These are phyloP conservation scores for Leishmania tropica DNA, from an alignment of 208 protist genomes.

Conservation along the genomic window DNA sequence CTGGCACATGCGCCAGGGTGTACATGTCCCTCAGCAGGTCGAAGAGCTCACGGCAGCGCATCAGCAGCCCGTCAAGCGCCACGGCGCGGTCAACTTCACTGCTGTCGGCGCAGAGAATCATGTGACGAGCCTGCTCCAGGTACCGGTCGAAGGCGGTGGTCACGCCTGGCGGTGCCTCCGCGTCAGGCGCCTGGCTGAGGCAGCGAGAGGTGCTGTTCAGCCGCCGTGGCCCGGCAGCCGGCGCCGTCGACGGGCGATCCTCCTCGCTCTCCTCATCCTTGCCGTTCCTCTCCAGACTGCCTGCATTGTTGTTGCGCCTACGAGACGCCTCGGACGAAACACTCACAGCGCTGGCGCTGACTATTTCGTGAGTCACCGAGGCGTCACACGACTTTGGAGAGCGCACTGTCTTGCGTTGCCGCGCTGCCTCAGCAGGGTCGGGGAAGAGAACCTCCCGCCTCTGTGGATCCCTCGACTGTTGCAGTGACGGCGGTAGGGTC, in stretches of 20 bases:
- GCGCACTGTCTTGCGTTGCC: not conserved
- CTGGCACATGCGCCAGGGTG: slow-evolving; percentile 3
- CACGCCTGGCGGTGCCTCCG: slow-evolving; percentile 4
- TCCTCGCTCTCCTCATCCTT: not conserved
- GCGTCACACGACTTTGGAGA: slow-evolving; percentile 1
- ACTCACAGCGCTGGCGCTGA: slow-evolving; percentile 1
- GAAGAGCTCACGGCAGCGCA: slow-evolving; percentile 27
- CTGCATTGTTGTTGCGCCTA: not conserved
- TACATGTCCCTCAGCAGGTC: slow-evolving; percentile 25
- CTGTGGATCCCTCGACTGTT: not conserved
- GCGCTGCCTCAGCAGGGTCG: not conserved
- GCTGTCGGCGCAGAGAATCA: slow-evolving; percentile 10
- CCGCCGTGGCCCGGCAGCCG: not conserved
- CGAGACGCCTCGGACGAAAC: not conserved
- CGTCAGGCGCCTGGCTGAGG: not conserved
- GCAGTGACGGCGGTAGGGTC: not conserved
- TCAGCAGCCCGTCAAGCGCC: slow-evolving; percentile 27
- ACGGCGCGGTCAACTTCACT: slow-evolving; percentile 19
- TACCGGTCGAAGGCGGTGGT: slow-evolving; percentile 14
- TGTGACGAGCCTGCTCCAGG: slow-evolving; percentile 21
- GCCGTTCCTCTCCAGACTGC: not conserved
- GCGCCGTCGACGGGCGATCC: not conserved
- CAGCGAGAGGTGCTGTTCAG: not conserved
- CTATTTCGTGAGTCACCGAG: not conserved
- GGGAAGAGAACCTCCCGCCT: not conserved